Conservation (phyloP, 208 protist species). For the Wallacemonas collosoma region DNA sequence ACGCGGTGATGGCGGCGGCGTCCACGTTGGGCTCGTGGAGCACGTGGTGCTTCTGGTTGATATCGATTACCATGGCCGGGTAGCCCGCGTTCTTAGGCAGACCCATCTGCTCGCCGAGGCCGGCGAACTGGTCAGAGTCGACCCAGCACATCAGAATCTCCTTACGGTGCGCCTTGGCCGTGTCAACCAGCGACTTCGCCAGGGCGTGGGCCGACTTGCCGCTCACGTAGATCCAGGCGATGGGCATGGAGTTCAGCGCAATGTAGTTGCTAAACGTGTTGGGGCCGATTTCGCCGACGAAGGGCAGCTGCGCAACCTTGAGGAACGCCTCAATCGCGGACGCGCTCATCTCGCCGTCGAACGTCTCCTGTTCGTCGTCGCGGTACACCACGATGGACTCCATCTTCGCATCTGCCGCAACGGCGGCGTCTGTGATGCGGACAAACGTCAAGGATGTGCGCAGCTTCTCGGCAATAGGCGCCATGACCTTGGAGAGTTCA, state of each 20-base stretch:
- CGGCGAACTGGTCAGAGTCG: slow-evolving; percentile 67
- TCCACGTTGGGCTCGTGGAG: slow-evolving; percentile 43
- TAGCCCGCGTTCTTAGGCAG: slow-evolving; percentile 59
- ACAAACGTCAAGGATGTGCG: slow-evolving; percentile 59
- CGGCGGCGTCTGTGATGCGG: slow-evolving; percentile 52
- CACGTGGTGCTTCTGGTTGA: slow-evolving; percentile 49
- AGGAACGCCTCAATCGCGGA: slow-evolving; percentile 63
- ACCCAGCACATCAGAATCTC: slow-evolving; percentile 78
- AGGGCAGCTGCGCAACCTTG: slow-evolving; percentile 38
- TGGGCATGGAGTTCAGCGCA: slow-evolving; percentile 34
- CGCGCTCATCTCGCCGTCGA: slow-evolving; percentile 26
- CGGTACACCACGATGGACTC: slow-evolving; percentile 73
- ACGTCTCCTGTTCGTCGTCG: slow-evolving; percentile 49
- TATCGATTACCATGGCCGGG: slow-evolving; percentile 78
- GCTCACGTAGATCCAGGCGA: slow-evolving; percentile 77
- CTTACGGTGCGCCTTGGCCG: slow-evolving; percentile 76
- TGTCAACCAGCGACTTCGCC: slow-evolving; percentile 33
- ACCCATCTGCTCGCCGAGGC: slow-evolving; percentile 60
- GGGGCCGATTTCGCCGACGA: slow-evolving; percentile 73
- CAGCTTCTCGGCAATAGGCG: slow-evolving; percentile 33
- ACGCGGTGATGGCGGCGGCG: slow-evolving; percentile 50
- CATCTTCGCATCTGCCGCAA: slow-evolving; percentile 47
- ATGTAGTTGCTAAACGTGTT: slow-evolving; percentile 74
- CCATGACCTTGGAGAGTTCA: slow-evolving; percentile 32
- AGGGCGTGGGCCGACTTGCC: slow-evolving; percentile 25